phyloP scores from a whole-genome alignment of 179 eudicot genomes.

The Vitellaria paradoxa region DNA sequence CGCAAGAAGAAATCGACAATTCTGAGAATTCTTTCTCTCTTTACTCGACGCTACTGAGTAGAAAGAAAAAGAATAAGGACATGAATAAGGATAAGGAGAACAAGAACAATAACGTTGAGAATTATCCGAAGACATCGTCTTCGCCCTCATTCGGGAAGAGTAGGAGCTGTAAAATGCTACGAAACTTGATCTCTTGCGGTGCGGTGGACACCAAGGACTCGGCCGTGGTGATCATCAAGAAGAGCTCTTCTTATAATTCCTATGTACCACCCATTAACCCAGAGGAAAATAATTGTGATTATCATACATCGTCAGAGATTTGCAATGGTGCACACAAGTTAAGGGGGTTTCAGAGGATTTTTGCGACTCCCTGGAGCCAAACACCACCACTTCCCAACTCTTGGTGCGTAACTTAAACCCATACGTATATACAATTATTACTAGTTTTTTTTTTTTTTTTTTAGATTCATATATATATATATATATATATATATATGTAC shows the following conservation, averaged over 20 bases:
- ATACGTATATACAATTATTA: not conserved
- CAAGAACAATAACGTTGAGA: not conserved
- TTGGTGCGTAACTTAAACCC: constrained; percentile 29
- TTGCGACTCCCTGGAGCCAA: constrained; percentile 27
- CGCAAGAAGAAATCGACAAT: constrained; percentile 2
- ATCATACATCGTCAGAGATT: too few species aligned
- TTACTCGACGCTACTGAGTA: constrained; percentile 7
- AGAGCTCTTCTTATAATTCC: constrained; percentile 3
- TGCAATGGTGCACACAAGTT: constrained; percentile 3
- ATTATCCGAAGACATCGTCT: not conserved
- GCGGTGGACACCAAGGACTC: constrained; percentile 34
- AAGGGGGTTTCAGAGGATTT: constrained; percentile 41
- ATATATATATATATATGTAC: too few species aligned
- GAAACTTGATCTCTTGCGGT: constrained; percentile 38
- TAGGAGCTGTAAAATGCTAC: constrained; percentile 24
- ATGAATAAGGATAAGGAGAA: constrained; percentile 8
- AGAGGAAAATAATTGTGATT: too few species aligned
- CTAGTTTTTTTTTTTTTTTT: not conserved
- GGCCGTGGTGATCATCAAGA: constrained; percentile 25
- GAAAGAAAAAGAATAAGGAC: constrained; percentile 20
- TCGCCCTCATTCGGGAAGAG: constrained; percentile 20
- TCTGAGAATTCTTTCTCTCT: not conserved
- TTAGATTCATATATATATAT: too few species aligned
- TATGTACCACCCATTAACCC: too few species aligned
- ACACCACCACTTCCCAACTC: not conserved